Evolutionary conservation across 2,329 filamentous ascomycete genomes (phyloP).

Genomic region (Fusarium sp.): DNA sequence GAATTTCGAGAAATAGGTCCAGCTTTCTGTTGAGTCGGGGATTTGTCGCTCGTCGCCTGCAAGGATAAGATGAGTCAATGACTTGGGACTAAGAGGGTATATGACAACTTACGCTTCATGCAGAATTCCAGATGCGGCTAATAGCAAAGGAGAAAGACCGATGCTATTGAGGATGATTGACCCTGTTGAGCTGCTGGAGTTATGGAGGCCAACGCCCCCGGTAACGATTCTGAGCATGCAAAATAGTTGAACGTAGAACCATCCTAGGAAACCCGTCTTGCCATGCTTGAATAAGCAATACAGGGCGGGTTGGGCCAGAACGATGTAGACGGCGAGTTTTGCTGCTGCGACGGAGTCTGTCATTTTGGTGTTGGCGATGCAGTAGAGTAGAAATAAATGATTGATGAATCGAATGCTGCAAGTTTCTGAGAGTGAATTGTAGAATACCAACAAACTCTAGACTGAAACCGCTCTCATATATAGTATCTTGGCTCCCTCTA

Average conservation of each 20-base stretch:
- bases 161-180: conserved; percentile 21
- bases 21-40: conserved; percentile 23
- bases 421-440: no score
- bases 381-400: no score
- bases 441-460: no score
- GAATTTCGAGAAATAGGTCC: conserved; percentile 24
- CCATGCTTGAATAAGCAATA: conserved; percentile 27
- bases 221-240: conserved; percentile 21
- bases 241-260: conserved; percentile 26
- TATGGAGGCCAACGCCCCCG: conserved; percentile 14
- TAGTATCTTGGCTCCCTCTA: conserved; percentile 8
- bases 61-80: neutral
- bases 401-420: neutral
- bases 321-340: conserved; percentile 22
- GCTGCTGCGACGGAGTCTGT: conserved; percentile 19
- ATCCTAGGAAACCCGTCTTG: conserved; percentile 22
- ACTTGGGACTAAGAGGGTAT: neutral
- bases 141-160: conserved; percentile 19
- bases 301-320: conserved; percentile 14
- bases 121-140: conserved; percentile 16
- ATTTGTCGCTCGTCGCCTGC: conserved; percentile 20
- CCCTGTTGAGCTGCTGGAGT: neutral
- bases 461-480: neutral
- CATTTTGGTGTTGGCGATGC: neutral
- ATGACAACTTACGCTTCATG: conserved; percentile 20